Evolutionary conservation across 1,284 basidiomycete species (phyloP).

Genomic region (Entoloma clypeatum): DNA sequence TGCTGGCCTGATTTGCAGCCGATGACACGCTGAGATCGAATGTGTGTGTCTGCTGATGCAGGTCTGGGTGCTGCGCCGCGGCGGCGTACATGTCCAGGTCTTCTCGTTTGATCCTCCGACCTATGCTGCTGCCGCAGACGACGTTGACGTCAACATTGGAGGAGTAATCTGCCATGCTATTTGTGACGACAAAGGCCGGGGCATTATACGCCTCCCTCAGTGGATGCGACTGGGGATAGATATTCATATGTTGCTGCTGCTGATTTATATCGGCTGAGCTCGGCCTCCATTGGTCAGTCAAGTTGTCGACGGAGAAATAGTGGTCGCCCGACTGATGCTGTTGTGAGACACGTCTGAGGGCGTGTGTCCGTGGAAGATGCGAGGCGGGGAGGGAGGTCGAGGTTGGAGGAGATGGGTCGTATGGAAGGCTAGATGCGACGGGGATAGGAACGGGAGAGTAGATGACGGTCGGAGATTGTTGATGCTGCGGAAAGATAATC

Average conservation of each 20-base stretch:
- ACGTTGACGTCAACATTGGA: conserved; percentile 6
- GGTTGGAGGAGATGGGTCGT: conserved; percentile 8
- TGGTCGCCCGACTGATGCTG: conserved; percentile 8
- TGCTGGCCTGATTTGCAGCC: too few relatives aligned
- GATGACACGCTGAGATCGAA: conserved; percentile 16
- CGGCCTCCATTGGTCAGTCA: conserved; percentile 21
- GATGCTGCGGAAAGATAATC: conserved; percentile 13
- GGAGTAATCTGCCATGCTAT: conserved; percentile 14
- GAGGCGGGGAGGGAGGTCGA: not conserved
- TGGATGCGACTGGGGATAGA: conserved; percentile 15
- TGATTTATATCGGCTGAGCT: conserved; percentile 13
- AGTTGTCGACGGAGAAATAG: conserved; percentile 16
- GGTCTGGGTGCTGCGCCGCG: conserved; percentile 2
- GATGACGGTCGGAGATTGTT: conserved; percentile 19
- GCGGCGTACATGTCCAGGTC: conserved; percentile 15
- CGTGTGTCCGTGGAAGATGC: conserved; percentile 8
- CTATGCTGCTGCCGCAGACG: too few relatives aligned
- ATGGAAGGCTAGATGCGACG: conserved; percentile 11
- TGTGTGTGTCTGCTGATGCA: conserved; percentile 13
- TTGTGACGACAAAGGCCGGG: conserved; percentile 7
- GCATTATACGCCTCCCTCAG: conserved; percentile 4
- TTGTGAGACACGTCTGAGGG: too few relatives aligned
- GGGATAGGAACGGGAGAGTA: conserved; percentile 20
- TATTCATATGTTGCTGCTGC: conserved; percentile 12
- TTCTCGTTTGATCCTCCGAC: conserved; percentile 17